Evolutionary conservation across 768 basidiomycete species (phyloP).

Genomic region (Tephrocybe sp.): DNA sequence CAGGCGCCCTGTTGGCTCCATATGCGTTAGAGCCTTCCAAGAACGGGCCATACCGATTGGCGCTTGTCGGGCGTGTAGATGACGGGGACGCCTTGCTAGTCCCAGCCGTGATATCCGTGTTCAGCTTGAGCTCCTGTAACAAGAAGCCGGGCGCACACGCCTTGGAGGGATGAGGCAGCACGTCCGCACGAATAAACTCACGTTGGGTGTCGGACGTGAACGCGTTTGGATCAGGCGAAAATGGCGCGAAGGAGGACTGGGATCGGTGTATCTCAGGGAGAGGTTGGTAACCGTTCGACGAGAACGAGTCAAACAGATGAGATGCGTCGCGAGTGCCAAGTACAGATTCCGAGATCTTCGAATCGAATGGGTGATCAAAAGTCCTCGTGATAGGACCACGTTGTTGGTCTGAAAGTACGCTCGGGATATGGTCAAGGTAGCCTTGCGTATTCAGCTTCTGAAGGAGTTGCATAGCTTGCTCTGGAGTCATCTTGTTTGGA

Average conservation of each 20-base stretch:
- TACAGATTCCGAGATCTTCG: slow-evolving; percentile 20
- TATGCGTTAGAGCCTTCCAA: slow-evolving; percentile 41
- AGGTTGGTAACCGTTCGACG: slow-evolving; percentile 20
- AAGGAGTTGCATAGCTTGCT: slow-evolving; percentile 63
- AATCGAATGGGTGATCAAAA: slow-evolving; percentile 13
- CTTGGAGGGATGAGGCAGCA: too few relatives aligned
- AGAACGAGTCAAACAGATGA: slow-evolving; percentile 19
- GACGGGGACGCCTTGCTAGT: slow-evolving; percentile 43
- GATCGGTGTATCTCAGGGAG: slow-evolving; percentile 36
- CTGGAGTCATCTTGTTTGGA: slow-evolving; percentile 46
- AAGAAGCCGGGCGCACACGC: too few relatives aligned
- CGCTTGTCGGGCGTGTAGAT: slow-evolving; percentile 42
- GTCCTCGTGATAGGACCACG: slow-evolving; percentile 11
- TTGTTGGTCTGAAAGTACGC: slow-evolving; percentile 9
- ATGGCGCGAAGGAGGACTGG: slow-evolving; percentile 64
- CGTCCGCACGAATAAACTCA: too few relatives aligned
- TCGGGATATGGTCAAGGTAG: slow-evolving; percentile 27
- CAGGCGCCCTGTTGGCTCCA: slow-evolving; percentile 39
- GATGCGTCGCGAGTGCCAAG: slow-evolving; percentile 18
- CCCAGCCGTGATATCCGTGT: too few relatives aligned
- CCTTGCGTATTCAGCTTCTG: slow-evolving; percentile 52
- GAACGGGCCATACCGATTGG: slow-evolving; percentile 45
- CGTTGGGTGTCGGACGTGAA: slow-evolving; percentile 30
- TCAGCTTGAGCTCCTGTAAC: too few relatives aligned
- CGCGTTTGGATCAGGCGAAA: slow-evolving; percentile 73